Base-by-base conservation (phyloP, 331 rosid genomes). In the Malus hybrid region DNA sequence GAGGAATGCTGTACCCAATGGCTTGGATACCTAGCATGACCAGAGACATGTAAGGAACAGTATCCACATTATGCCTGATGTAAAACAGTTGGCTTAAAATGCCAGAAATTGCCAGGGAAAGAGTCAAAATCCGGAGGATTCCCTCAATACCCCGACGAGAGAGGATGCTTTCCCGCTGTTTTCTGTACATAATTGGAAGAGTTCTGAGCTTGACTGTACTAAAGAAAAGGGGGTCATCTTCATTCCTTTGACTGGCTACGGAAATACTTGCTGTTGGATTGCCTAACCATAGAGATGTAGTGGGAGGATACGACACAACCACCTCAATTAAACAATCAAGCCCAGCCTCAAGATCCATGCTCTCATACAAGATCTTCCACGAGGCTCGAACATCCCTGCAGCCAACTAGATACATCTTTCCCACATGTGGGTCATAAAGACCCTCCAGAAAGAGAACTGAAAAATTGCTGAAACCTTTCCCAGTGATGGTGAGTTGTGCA, bases 351-450 rank as follows among this genome's bases (percentile, higher is more conserved):
- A 91, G 93, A 85, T 88, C 92, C 84, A 79, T 81, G 86, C 95
- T 87, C 33, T 85, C 87, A 29, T 69, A 80, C 55, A 91, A 80
- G 70, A 90, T 82, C 69, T 86, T 78, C 97, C 99, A 87, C 0
- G 96, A 88, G 50, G 95, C 92, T 73, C 92, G 83, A 76, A 90
- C 89, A 46, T 90, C 96, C 80, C 96, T 86, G 83, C 99, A 94
- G 57, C 97, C 97, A 65, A 94, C 78, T 69, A 94, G 85, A 85
- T 91, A 91, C 96, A 90, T 88, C 79, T 87, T 83, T 48, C 97
- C 97, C 54, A 84, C 90, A 50, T 62, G 95, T 55, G 90, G 96
- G 46, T 94, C 96, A 73, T 91, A 91, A 70, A 90, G 82, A 71
- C 99, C 99, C 81, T 94, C 99, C 67, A 94, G 77, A 79, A 84